Evolutionary conservation across 176 grass and related monocot species (phyloP), one percentile per base, ranked within the genome.

Genomic region (Tuctoria greenei): DNA sequence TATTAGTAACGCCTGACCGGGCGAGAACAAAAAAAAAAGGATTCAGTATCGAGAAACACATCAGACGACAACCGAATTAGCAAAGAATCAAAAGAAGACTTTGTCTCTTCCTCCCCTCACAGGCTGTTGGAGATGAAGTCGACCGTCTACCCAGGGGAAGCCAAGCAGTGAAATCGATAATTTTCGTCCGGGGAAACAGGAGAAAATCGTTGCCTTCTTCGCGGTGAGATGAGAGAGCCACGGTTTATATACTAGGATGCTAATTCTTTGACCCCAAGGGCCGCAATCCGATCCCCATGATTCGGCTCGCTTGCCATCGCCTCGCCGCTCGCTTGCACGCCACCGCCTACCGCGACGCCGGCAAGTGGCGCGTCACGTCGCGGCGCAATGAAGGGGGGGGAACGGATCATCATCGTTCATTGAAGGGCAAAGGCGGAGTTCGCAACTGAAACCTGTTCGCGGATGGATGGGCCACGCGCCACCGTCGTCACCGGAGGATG

Each of bases 291-390:
- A 76, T 41, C 50, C 50, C 27, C 69, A 39, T 72, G 49, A 39
- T 72, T 64, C 43, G 60, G n/a, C 52, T 25, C 24, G 52, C 60
- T 9, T 55, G 21, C 42, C 74, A 15, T 21, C 7, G 28, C 60
- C 23, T 20, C 27, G 5, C 42, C 28, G 62, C 61, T 69, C 61
- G 85, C 85, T 87, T 87, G 63, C 80, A 83, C 67, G 85, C 44
- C 60, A 64, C 44, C 77, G 66, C 27, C 67, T 31, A 47, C 58
- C 54, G 27, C 38, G 40, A 34, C 43, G 43, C 56, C 69, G 66
- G 28, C 51, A 13, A 72, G 10, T 66, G 70, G 80, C 37, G 60
- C 50, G 12, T 74, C 80, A 35, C 37, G 79, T 15, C 78, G 67
- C 66, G 2, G 37, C 28, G 14, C 42, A 27, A 4, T 26, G 20